A percentile compares a stretch with the other conserved stretches of the same genome.
phyloP scores from a whole-genome alignment of 495 filamentous ascomycete species.

The Xylaria flabelliformis region DNA sequence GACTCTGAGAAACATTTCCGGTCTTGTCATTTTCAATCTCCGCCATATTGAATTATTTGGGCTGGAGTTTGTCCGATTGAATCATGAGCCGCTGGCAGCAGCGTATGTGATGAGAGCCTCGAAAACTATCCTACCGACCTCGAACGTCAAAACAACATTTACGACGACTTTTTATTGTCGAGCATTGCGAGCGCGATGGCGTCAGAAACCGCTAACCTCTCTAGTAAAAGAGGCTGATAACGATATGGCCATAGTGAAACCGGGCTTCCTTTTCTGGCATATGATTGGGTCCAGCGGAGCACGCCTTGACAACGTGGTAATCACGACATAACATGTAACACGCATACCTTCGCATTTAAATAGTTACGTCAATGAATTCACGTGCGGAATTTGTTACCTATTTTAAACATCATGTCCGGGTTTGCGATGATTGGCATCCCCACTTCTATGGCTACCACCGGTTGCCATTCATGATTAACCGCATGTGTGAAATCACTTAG shows the following conservation, averaged over 20 bases:
- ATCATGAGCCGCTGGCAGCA: not conserved
- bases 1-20: constrained; percentile 8
- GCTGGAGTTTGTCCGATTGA: not conserved
- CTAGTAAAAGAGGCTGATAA: constrained; percentile 6
- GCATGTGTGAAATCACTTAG: not conserved
- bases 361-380: not conserved
- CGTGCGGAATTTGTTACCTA: not conserved
- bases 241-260: not conserved
- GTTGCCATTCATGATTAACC: not conserved
- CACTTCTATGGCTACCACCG: not conserved
- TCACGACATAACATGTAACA: constrained; percentile 22
- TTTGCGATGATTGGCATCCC: not conserved
- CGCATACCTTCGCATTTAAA: not conserved
- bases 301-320: constrained; percentile 24
- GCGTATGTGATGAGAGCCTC: not conserved
- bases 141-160: not conserved
- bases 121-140: not conserved
- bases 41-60: not conserved
- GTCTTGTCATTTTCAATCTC: not conserved
- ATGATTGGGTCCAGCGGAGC: constrained; percentile 25
- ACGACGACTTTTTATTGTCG: not conserved
- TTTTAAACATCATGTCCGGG: not conserved
- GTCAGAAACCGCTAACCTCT: constrained; percentile 10
- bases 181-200: not conserved
- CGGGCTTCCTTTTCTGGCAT: not conserved